Evolutionary conservation across 1,139 yeast genomes (phyloP).

Genomic region (Kurtzmaniella quercitrusa): DNA sequence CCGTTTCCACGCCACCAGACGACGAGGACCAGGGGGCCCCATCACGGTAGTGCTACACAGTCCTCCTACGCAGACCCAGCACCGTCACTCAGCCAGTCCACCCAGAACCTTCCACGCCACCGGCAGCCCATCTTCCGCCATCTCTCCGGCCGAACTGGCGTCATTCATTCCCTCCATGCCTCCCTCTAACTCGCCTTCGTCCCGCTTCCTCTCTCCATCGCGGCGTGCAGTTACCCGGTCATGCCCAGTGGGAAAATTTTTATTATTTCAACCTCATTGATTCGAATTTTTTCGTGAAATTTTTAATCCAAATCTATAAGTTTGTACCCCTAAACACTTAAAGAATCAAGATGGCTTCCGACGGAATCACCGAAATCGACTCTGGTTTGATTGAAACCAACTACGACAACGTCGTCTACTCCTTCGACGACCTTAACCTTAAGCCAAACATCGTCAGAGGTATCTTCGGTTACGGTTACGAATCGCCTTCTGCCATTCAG

Average conservation of each 20-base stretch:
- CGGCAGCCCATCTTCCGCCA: too few species aligned
- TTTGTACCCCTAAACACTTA: background rate
- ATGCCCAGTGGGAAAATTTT: conserved; percentile 6
- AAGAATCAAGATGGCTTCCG: conserved; percentile 30
- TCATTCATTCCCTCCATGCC: background rate
- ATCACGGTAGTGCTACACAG: too few species aligned
- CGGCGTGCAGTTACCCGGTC: conserved; percentile 1
- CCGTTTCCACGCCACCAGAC: too few species aligned
- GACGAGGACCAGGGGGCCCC: too few species aligned
- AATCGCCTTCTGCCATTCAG: conserved; percentile 96
- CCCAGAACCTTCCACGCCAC: too few species aligned
- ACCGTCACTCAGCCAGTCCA: too few species aligned
- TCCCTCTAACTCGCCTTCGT: background rate
- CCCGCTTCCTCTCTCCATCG: background rate
- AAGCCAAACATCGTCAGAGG: conserved; percentile 77
- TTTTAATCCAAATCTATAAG: conserved; percentile 1
- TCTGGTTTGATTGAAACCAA: conserved; percentile 86
- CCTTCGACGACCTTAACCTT: conserved; percentile 83
- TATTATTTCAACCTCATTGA: conserved; percentile 4
- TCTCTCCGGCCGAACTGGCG: too few species aligned
- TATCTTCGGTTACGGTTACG: conserved; percentile 97
- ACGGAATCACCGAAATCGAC: conserved; percentile 80
- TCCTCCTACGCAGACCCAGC: too few species aligned
- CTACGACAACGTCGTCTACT: conserved; percentile 94
- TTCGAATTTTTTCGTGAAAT: conserved; percentile 8